Base-by-base conservation (phyloP, 2,329 filamentous ascomycete genomes). In the Penicillium verrucosum region DNA sequence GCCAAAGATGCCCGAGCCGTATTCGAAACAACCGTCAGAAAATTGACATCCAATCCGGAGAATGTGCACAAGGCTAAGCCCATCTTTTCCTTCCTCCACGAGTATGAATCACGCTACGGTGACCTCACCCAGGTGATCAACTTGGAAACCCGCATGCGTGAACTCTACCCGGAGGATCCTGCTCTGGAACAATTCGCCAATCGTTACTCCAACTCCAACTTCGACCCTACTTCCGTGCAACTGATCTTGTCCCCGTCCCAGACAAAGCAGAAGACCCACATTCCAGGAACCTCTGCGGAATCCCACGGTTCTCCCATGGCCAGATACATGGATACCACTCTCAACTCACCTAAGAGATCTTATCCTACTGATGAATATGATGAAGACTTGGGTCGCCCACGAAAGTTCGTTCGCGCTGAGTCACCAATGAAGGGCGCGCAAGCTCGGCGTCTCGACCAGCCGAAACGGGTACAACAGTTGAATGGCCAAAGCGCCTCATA, bases 401-500 rank as follows among this genome's bases (percentile, higher is more conserved):
- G 92, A 65, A 97, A 97, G 73, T 82, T 97, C 50, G 84, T 88
- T 47, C 86, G 95, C 43, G 92, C 89, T n/a, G 92, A 90, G 55
- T 97, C 93, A 5, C 94, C 95, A 0, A 81, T 97, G 37, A 99
- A 97, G 72, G 91, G 91, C 14, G 90, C 90, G 1, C 91, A 93
- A 37, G 90, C 91, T 27, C 87, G 92, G 54, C 87, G 92, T 36
- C 81, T 95, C 23, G 90, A 94, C 67, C 89, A 94, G 70, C 87
- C 90, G 60, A 81, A 81, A 56, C 76, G 80, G 44, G 76, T 78
- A 9, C 70, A 70, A 34, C 71, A 68, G 29, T 56, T 68, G 18
- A 72, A 74, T 45, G 67, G 64, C 16, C 65, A 66, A 47, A 50
- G 57, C 32, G 63, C 65, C 9, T 70, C 73, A 45, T 70, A 73